These are phyloP conservation scores for Arthrobotrys iridis DNA, from an alignment of 2,329 filamentous ascomycete species.

Conservation along the genomic window DNA sequence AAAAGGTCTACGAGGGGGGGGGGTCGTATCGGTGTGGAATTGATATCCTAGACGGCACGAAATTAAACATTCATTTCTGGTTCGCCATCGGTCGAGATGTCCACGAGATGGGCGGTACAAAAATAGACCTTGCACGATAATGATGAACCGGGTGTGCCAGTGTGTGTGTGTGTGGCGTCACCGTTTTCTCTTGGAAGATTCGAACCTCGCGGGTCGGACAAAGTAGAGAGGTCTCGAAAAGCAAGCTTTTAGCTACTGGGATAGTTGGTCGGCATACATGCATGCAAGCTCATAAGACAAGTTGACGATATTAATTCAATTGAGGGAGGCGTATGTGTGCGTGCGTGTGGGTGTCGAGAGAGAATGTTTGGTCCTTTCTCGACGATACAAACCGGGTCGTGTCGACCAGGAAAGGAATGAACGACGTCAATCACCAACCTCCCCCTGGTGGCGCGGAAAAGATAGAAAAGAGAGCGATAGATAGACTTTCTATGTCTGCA, in stretches of 20 bases:
- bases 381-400: background rate
- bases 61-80: slow-evolving; percentile 39
- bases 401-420: background rate
- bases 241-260: background rate
- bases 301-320: too few species aligned
- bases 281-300: too few species aligned
- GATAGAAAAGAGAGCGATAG: too few species aligned
- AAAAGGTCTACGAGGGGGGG: background rate
- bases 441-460: slow-evolving; percentile 2
- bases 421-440: slow-evolving; percentile 41
- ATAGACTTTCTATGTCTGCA: slow-evolving; percentile 11
- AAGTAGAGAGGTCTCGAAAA: slow-evolving; percentile 21
- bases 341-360: background rate
- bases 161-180: slow-evolving; percentile 46
- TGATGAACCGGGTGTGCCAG: slow-evolving; percentile 19
- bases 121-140: slow-evolving; percentile 33
- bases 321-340: too few species aligned
- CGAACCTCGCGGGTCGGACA: slow-evolving; percentile 5
- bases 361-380: background rate
- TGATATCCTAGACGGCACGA: slow-evolving; percentile 33
- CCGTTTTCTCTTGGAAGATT: slow-evolving; percentile 45
- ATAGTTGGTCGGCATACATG: background rate
- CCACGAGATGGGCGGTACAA: slow-evolving; percentile 14
- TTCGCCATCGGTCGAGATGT: slow-evolving; percentile 19
- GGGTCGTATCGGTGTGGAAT: slow-evolving; percentile 18